A percentile compares a stretch with the other conserved stretches of the same genome.
Evolutionary conservation across 495 filamentous ascomycete genomes (phyloP).

Genomic region (Aspergillus sclerotiicarbonarius): DNA sequence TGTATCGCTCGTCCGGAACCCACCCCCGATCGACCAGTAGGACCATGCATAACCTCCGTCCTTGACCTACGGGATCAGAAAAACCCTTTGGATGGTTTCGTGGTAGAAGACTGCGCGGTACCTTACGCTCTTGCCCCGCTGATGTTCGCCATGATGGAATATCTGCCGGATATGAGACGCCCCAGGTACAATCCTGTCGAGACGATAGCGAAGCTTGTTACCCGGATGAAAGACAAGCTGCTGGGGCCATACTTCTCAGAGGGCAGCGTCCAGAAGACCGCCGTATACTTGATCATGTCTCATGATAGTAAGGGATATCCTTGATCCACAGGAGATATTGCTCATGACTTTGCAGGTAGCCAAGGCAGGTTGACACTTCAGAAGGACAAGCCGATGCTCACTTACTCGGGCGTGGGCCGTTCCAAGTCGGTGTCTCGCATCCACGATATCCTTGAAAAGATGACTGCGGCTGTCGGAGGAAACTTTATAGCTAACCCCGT

Average conservation of each 20-base stretch:
- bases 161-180: neutral
- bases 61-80: slow-evolving; percentile 6
- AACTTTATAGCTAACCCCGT: slow-evolving; percentile 4
- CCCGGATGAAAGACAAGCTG: neutral
- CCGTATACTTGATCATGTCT: slow-evolving; percentile 6
- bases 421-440: slow-evolving; percentile 4
- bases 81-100: slow-evolving; percentile 6
- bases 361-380: neutral
- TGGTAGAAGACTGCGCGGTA: slow-evolving; percentile 5
- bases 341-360: neutral
- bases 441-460: slow-evolving; percentile 2
- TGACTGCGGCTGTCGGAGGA: slow-evolving; percentile 2
- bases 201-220: neutral
- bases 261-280: neutral
- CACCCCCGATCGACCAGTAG: neutral
- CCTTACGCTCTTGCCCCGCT: neutral
- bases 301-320: neutral
- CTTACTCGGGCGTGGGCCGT: slow-evolving; percentile 4
- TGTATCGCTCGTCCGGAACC: neutral
- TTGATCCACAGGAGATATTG: neutral
- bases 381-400: slow-evolving; percentile 1
- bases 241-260: neutral
- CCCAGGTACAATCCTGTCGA: neutral
- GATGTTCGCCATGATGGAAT: neutral
- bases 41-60: slow-evolving; percentile 1